These are phyloP conservation scores for Amborella trichopoda DNA, from an alignment of 164 flowering plant genomes.

Conservation along the genomic window DNA sequence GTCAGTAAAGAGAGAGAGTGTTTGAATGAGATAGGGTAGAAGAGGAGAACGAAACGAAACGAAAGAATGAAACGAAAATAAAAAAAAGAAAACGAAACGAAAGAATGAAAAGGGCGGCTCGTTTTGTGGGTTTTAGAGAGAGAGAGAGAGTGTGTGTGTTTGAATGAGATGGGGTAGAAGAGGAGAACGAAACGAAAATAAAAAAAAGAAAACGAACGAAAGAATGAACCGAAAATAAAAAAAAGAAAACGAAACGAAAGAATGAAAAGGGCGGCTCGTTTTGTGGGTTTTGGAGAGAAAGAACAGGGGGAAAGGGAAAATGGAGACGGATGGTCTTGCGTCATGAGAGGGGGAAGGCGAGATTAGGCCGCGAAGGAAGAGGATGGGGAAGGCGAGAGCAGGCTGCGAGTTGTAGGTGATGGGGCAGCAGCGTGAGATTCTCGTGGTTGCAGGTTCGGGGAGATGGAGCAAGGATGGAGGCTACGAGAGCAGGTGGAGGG, in stretches of 20 bases:
- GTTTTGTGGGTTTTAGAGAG: too few species aligned
- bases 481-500: too few species aligned
- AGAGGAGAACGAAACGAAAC: neutral
- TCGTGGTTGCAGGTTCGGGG: neutral
- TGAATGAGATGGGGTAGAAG: neutral
- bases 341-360: neutral
- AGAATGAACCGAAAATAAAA: neutral
- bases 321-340: neutral
- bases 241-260: neutral
- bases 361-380: neutral
- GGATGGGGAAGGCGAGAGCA: neutral
- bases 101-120: neutral
- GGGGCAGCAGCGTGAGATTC: neutral
- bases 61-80: neutral
- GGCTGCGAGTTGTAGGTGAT: too few species aligned
- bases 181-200: too few species aligned
- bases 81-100: neutral
- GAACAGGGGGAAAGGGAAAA: neutral
- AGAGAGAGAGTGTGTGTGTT: conserved; percentile 1
- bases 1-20: neutral
- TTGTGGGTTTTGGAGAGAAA: too few species aligned
- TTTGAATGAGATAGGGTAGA: neutral
- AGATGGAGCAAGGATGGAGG: neutral
- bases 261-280: neutral
- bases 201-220: neutral